Percentiles rank a stretch among this genome's conserved stretches.
Conservation (phyloP, 2,329 filamentous ascomycete species). For the Daldinia eschscholtzii region DNA sequence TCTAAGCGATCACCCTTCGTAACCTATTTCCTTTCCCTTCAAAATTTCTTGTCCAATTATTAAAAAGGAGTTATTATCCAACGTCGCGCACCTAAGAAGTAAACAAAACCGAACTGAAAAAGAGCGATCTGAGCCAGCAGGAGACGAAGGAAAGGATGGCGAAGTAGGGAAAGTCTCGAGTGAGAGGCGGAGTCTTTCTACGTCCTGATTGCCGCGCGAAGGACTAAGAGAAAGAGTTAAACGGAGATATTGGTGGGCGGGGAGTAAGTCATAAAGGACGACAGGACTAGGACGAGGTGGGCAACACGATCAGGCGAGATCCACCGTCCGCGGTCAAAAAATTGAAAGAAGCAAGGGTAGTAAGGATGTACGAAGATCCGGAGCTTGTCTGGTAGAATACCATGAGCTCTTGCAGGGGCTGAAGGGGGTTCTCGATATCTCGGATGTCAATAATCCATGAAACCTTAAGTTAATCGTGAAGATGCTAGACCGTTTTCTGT, state of each 20-base stretch:
- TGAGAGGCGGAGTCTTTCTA: constrained; percentile 58
- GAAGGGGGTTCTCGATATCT: constrained; percentile 47
- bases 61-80: constrained; percentile 49
- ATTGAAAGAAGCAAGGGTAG: constrained; percentile 40
- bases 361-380: constrained; percentile 48
- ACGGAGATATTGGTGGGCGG: constrained; percentile 50
- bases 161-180: constrained; percentile 54
- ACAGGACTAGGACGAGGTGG: constrained; percentile 34
- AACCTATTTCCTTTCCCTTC: constrained; percentile 35
- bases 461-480: constrained; percentile 53
- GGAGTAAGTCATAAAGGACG: constrained; percentile 58
- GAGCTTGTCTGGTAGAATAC: constrained; percentile 34
- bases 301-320: constrained; percentile 39
- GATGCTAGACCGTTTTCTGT: constrained; percentile 43
- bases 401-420: constrained; percentile 37
- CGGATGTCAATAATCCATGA: constrained; percentile 58
- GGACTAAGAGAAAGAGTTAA: constrained; percentile 52
- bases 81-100: constrained; percentile 47
- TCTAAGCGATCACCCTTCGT: constrained; percentile 25
- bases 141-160: constrained; percentile 58
- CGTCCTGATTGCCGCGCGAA: constrained; percentile 59
- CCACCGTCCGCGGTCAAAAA: constrained; percentile 25
- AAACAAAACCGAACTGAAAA: constrained; percentile 59
- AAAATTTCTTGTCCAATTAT: constrained; percentile 43
- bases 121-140: constrained; percentile 73